These are phyloP conservation scores for Syzygium grande DNA, from an alignment of 345 rosid genomes.

Conservation along the genomic window DNA sequence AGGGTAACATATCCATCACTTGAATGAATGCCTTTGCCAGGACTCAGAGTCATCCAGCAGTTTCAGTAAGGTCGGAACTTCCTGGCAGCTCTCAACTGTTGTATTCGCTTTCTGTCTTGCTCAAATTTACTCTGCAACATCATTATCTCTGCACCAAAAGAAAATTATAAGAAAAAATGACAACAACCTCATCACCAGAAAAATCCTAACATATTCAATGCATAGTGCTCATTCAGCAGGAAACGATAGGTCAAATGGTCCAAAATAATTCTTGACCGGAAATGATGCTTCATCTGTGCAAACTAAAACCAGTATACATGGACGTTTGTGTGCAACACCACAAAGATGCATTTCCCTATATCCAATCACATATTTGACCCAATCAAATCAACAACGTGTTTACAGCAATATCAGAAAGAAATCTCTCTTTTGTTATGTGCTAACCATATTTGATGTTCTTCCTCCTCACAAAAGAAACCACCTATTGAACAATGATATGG, in stretches of 20 bases:
- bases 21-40: background rate
- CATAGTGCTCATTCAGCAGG: background rate
- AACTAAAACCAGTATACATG: background rate
- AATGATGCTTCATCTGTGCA: background rate
- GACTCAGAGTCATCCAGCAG: background rate
- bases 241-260: background rate
- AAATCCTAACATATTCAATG: background rate
- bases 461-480: background rate
- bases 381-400: background rate
- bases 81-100: slow-evolving; percentile 82
- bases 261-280: background rate
- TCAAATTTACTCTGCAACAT: slow-evolving; percentile 77
- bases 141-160: slow-evolving; percentile 57
- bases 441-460: background rate
- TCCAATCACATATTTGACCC: background rate
- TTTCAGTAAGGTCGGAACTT: slow-evolving; percentile 79
- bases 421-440: background rate
- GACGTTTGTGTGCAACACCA: background rate
- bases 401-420: background rate
- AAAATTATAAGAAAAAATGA: background rate
- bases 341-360: background rate
- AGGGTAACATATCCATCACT: background rate
- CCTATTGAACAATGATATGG: background rate
- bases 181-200: background rate
- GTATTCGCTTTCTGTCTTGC: slow-evolving; percentile 85